phyloP scores from a whole-genome alignment of 108 stramenopile genomes.

The Skeletonema potamos region DNA sequence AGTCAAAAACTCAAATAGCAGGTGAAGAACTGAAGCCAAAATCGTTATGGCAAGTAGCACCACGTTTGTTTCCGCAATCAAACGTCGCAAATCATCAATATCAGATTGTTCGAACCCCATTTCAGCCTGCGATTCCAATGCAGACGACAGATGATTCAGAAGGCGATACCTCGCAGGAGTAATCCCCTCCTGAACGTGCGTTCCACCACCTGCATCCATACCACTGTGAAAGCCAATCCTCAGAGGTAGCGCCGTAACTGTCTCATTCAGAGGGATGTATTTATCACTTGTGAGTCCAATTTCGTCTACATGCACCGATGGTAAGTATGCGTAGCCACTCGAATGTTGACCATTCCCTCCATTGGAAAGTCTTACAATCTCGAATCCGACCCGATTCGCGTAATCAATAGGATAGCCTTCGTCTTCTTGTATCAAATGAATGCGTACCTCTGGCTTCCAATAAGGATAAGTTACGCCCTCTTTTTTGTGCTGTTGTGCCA shows the following conservation, averaged over 20 bases:
- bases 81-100: conserved; percentile 84
- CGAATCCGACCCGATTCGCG: conserved; percentile 61
- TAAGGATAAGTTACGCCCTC: conserved; percentile 67
- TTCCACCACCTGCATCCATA: conserved; percentile 37
- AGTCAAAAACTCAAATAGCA: conserved; percentile 94
- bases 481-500: conserved; percentile 57
- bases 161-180: conserved; percentile 83
- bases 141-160: conserved; percentile 71
- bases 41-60: conserved; percentile 88
- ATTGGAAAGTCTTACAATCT: conserved; percentile 44
- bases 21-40: conserved; percentile 87
- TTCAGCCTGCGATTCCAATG: conserved; percentile 80
- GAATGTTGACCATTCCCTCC: conserved; percentile 40
- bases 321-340: conserved; percentile 71
- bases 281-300: conserved; percentile 93
- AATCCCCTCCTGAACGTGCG: conserved; percentile 58
- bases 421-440: conserved; percentile 75
- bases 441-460: conserved; percentile 83
- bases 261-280: conserved; percentile 89
- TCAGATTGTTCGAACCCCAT: conserved; percentile 92
- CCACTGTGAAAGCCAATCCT: conserved; percentile 82
- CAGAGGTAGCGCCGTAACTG: conserved; percentile 83
- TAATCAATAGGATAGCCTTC: conserved; percentile 68
- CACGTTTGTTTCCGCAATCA: conserved; percentile 83
- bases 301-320: conserved; percentile 90